A percentile compares a stretch with the other conserved stretches of the same genome.
Conservation (phyloP, 2,329 filamentous ascomycete species). For the Zymoseptoria tritici region DNA sequence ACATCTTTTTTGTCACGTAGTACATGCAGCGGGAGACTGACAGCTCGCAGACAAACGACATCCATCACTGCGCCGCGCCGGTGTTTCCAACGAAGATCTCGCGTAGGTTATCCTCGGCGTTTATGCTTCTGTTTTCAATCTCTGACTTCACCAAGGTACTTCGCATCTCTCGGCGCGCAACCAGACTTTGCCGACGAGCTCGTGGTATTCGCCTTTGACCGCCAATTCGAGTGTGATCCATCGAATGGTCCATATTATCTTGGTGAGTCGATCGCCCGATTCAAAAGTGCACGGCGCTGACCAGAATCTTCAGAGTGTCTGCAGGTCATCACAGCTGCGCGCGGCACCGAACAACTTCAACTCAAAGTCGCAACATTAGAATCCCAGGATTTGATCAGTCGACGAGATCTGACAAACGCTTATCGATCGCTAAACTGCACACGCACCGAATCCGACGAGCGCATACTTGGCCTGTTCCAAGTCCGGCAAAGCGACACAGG, state of each 20-base stretch:
- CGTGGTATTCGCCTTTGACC: slow-evolving; percentile 56
- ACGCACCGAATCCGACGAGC: slow-evolving; percentile 45
- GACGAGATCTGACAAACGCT: slow-evolving; percentile 50
- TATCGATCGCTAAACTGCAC: slow-evolving; percentile 53
- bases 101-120: slow-evolving; percentile 12
- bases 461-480: slow-evolving; percentile 55
- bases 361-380: slow-evolving; percentile 51
- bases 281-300: background rate
- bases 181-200: slow-evolving; percentile 56
- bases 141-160: slow-evolving; percentile 27
- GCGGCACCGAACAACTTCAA: slow-evolving; percentile 51
- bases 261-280: background rate
- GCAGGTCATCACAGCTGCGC: slow-evolving; percentile 49
- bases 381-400: slow-evolving; percentile 51
- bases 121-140: background rate
- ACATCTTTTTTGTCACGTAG: background rate
- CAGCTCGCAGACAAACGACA: slow-evolving; percentile 18
- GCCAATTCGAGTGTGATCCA: slow-evolving; percentile 52
- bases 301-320: slow-evolving; percentile 45
- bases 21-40: background rate
- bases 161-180: slow-evolving; percentile 54
- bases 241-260: slow-evolving; percentile 53
- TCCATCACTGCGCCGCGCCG: slow-evolving; percentile 12
- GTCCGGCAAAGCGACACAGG: slow-evolving; percentile 51
- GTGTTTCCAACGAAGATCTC: slow-evolving; percentile 16